These are phyloP conservation scores for Globisporangium spiculum DNA, from an alignment of 352 stramenopile species.

Conservation along the genomic window DNA sequence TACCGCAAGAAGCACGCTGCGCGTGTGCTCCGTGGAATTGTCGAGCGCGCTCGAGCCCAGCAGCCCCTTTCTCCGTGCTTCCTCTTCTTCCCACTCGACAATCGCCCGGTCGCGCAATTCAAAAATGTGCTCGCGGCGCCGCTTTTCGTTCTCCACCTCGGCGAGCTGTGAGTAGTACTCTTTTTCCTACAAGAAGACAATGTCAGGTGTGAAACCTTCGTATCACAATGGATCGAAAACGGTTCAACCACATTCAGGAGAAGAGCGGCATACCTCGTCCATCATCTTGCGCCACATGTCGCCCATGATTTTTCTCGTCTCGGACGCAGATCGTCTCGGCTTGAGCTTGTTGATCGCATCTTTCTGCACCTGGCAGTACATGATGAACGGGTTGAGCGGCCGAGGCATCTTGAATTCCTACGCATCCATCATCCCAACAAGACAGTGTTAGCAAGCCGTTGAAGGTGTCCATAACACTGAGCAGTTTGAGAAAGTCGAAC, in stretches of 20 bases:
- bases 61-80: constrained; percentile 59
- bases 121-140: constrained; percentile 64
- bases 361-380: constrained; percentile 81
- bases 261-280: constrained; percentile 46
- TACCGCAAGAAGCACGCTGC: constrained; percentile 67
- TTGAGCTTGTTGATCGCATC: constrained; percentile 55
- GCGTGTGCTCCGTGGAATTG: constrained; percentile 53
- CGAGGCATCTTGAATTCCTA: constrained; percentile 42
- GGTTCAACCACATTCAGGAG: background rate
- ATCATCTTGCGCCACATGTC: constrained; percentile 83
- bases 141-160: constrained; percentile 79
- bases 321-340: constrained; percentile 51
- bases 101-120: constrained; percentile 69
- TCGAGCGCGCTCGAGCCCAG: constrained; percentile 57
- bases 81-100: constrained; percentile 75
- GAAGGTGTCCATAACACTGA: background rate
- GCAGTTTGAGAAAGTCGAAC: background rate
- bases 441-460: background rate
- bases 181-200: constrained; percentile 43
- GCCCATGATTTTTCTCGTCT: constrained; percentile 77
- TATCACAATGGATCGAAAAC: background rate
- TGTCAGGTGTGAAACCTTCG: background rate
- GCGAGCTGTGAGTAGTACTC: constrained; percentile 73
- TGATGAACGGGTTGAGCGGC: constrained; percentile 80
- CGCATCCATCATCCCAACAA: background rate